A percentile compares a stretch with the other conserved stretches of the same genome.
Evolutionary conservation across 352 stramenopile genomes (phyloP).

Genomic region (Globisporangium spinosum): DNA sequence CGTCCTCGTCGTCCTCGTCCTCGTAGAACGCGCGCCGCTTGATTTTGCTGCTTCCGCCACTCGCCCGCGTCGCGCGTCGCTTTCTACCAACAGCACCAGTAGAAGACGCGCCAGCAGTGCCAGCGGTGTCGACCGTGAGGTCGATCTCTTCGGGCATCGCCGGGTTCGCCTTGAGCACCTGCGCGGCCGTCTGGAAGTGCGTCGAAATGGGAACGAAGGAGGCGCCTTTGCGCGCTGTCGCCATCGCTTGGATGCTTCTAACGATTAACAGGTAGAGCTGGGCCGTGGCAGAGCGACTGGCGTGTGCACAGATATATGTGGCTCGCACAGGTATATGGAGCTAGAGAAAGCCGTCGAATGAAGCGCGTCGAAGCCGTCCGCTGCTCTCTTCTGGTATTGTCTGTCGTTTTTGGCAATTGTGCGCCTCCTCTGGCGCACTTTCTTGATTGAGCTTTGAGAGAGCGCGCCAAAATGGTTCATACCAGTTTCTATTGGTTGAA

Average conservation of each 20-base stretch:
- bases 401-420: background rate
- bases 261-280: background rate
- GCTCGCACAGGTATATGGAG: background rate
- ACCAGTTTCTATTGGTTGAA: background rate
- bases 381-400: too few species aligned
- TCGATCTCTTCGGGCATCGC: conserved; percentile 42
- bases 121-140: conserved; percentile 23
- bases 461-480: conserved; percentile 7
- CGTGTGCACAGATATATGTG: background rate
- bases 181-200: conserved; percentile 46
- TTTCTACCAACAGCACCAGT: background rate
- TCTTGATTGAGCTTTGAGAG: background rate
- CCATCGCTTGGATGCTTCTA: conserved; percentile 1
- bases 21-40: conserved; percentile 44
- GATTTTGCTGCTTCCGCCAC: background rate
- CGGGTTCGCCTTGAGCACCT: conserved; percentile 13
- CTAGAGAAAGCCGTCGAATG: background rate
- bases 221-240: conserved; percentile 10
- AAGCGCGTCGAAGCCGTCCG: background rate
- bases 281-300: background rate
- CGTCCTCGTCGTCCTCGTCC: conserved; percentile 46
- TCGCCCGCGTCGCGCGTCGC: background rate
- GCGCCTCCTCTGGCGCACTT: background rate
- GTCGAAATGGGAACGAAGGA: conserved; percentile 48
- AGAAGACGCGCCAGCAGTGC: background rate